These are phyloP conservation scores for Hagleromyces aurorensis DNA, from an alignment of 805 yeast species.

Conservation along the genomic window DNA sequence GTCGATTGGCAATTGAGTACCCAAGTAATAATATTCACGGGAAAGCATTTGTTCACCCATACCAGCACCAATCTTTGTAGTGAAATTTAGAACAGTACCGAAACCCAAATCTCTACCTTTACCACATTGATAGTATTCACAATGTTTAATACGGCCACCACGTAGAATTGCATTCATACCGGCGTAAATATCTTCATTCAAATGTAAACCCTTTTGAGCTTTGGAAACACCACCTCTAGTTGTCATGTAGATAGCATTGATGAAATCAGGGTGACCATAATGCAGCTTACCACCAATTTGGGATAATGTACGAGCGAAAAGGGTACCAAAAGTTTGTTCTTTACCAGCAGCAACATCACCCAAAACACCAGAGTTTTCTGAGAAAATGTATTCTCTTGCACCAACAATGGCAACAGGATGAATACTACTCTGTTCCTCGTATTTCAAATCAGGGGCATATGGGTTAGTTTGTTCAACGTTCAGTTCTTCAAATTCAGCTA, in stretches of 20 bases:
- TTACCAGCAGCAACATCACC: constrained; percentile 91
- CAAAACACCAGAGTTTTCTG: constrained; percentile 75
- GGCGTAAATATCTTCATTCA: constrained; percentile 83
- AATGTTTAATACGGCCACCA: constrained; percentile 84
- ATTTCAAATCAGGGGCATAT: constrained; percentile 65
- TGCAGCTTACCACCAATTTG: constrained; percentile 82
- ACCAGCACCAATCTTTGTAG: constrained; percentile 86
- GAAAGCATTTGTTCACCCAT: constrained; percentile 89
- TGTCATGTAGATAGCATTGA: constrained; percentile 67
- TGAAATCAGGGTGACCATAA: constrained; percentile 85
- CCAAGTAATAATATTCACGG: constrained; percentile 74
- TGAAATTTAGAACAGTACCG: constrained; percentile 77
- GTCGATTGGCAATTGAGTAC: constrained; percentile 73
- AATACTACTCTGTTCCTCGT: constrained; percentile 40
- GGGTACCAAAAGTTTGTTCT: constrained; percentile 82
- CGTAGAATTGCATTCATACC: constrained; percentile 78
- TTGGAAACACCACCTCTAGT: constrained; percentile 86
- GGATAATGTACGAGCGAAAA: constrained; percentile 75
- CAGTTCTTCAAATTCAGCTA: constrained; percentile 77
- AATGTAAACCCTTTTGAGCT: constrained; percentile 78
- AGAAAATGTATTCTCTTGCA: constrained; percentile 80
- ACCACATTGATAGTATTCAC: constrained; percentile 86
- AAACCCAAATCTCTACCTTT: constrained; percentile 86
- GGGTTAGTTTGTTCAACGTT: constrained; percentile 73
- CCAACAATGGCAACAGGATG: constrained; percentile 81